Conservation (phyloP, 192 early-diverging fungal genomes). For the Phycomyces blakesleeanus region DNA sequence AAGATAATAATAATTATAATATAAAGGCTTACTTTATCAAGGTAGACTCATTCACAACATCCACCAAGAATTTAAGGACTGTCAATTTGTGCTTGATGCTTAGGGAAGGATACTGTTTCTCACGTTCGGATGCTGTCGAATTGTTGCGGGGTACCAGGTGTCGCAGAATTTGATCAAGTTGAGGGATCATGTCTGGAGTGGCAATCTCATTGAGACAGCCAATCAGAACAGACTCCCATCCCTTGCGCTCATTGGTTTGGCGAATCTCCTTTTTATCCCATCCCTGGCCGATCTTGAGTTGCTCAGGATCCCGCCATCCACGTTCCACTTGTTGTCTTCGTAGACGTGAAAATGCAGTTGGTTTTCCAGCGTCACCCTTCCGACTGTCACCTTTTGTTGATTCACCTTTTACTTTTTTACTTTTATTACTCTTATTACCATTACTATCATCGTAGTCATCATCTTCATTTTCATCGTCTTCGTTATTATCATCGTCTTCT, state of each 20-base stretch:
- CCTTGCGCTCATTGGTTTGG: slow-evolving; percentile 35
- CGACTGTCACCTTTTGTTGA: neutral
- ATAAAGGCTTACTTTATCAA: slow-evolving; percentile 25
- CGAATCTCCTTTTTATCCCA: slow-evolving; percentile 48
- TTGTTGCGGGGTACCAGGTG: slow-evolving; percentile 28
- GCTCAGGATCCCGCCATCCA: slow-evolving; percentile 21
- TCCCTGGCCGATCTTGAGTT: slow-evolving; percentile 32
- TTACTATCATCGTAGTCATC: neutral
- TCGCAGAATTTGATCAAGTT: slow-evolving; percentile 40
- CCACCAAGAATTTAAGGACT: slow-evolving; percentile 25
- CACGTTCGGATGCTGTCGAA: slow-evolving; percentile 23
- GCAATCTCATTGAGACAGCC: slow-evolving; percentile 52
- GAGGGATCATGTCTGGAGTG: slow-evolving; percentile 40
- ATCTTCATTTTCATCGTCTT: neutral
- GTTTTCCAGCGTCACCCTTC: neutral
- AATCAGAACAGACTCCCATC: slow-evolving; percentile 45
- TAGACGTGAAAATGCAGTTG: neutral
- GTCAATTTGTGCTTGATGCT: slow-evolving; percentile 19
- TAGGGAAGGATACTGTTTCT: slow-evolving; percentile 24
- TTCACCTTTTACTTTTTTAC: no score
- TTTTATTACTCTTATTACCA: neutral
- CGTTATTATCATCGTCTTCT: no score
- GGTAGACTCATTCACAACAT: slow-evolving; percentile 29
- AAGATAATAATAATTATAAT: neutral
- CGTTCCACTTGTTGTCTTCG: slow-evolving; percentile 1